Evolutionary conservation across 108 stramenopile species (phyloP), one percentile per base, ranked within the genome.

Genomic region (Pseudonitzschia multiseries): DNA sequence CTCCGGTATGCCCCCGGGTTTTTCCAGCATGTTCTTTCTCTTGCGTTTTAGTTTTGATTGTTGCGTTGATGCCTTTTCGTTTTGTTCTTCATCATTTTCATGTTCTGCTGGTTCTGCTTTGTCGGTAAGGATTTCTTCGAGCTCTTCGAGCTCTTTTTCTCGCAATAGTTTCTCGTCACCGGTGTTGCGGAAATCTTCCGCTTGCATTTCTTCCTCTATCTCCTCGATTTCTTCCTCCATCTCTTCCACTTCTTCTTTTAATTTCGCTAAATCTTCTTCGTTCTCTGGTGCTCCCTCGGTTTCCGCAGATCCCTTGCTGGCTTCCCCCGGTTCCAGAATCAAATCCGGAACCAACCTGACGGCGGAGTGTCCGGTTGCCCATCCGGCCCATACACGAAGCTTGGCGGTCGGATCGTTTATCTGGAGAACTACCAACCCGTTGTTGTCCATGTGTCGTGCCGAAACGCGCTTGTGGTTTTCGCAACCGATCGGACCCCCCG

Each of bases 301-400:
- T 9, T 12, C 9, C 21, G 56, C 26, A 20, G 54, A 57, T n/a
- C n/a, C n/a, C n/a, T 36, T 6, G 36, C 36, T 59, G 8, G 21
- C 54, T 32, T 43, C 51, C 8, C 31, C 65, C 33, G 75, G 75
- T 60, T 65, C 74, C 46, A 88, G 43, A 5, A 76, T 31, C 26
- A 84, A 40, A 33, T 80, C 56, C 50, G 85, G 83, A 10, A 84
- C 86, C 41, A 92, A 67, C 24, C 72, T 81, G 20, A 92, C 91
- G 5, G 87, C 84, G 59, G 79, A 80, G 65, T 92, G 91, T 4
- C 89, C 91, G 5, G 91, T 86, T 2, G 91, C 91, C 89, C 88
- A 92, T 33, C 91, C 91, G 9, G 79, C 87, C 73, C 82, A 77
- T 0, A 86, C 59, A 44, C 29, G 42, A 17, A 83, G 65, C 65